A percentile compares a stretch with the other conserved stretches of the same genome.
These are phyloP conservation scores for Fistulinella staudtii DNA, from an alignment of 1,284 basidiomycete genomes.

Conservation along the genomic window DNA sequence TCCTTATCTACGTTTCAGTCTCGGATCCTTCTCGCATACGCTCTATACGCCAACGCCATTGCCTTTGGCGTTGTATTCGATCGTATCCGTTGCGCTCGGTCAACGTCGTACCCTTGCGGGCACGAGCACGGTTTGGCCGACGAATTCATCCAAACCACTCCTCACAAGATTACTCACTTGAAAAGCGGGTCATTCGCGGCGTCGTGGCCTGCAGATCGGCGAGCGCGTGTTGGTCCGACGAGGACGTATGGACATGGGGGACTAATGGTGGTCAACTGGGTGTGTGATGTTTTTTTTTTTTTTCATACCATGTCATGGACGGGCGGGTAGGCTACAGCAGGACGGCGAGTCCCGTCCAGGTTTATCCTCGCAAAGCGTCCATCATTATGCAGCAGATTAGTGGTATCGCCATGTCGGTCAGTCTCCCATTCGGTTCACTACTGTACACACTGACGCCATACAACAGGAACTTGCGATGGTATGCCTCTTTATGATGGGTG, in stretches of 20 bases:
- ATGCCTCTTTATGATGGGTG: conserved; percentile 68
- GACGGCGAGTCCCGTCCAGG: conserved; percentile 71
- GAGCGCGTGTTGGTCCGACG: conserved; percentile 86
- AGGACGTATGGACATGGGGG: conserved; percentile 94
- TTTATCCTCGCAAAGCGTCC: conserved; percentile 80
- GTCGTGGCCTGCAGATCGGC: conserved; percentile 86
- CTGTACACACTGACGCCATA: conserved; percentile 43
- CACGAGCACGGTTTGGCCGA: conserved; percentile 50
- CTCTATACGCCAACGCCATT: conserved; percentile 71
- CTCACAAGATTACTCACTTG: conserved; percentile 76
- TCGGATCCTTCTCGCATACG: conserved; percentile 77
- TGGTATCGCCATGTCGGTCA: conserved; percentile 67
- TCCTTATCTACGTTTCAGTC: conserved; percentile 36
- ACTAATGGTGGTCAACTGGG: conserved; percentile 94
- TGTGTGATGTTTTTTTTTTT: conserved; percentile 25
- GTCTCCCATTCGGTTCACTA: conserved; percentile 25
- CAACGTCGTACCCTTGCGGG: conserved; percentile 93
- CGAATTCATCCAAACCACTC: conserved; percentile 70
- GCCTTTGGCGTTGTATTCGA: conserved; percentile 47
- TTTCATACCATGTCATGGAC: neutral
- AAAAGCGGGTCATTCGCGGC: conserved; percentile 81
- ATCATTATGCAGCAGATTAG: conserved; percentile 69
- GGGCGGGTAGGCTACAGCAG: conserved; percentile 63
- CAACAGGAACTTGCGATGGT: conserved; percentile 82
- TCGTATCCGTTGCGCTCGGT: conserved; percentile 72